phyloP scores from a whole-genome alignment of 2,329 filamentous ascomycete species.

The Microascus cirrosus region DNA sequence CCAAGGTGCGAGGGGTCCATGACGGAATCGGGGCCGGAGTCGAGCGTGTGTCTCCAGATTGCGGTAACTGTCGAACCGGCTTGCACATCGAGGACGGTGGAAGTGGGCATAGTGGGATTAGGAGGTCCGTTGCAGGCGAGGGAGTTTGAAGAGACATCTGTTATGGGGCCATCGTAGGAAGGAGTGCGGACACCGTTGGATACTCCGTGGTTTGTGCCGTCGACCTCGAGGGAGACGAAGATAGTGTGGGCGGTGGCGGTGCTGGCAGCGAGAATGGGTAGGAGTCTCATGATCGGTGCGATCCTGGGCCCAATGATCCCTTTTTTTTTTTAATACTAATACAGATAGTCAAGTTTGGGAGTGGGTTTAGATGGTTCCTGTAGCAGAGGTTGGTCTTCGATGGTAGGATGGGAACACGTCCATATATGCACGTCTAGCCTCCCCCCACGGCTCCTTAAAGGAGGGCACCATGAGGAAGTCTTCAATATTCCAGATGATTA shows the following conservation, averaged over 20 bases:
- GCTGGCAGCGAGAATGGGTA: constrained; percentile 8
- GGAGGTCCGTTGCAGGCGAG: constrained; percentile 47
- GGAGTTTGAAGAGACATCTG: constrained; percentile 39
- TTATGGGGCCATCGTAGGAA: constrained; percentile 42
- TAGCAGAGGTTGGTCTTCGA: no score
- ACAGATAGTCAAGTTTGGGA: no score
- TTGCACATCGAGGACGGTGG: constrained; percentile 36
- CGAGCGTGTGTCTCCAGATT: constrained; percentile 45
- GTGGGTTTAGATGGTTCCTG: no score
- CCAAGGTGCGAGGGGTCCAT: constrained; percentile 45
- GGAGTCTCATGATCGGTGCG: neutral
- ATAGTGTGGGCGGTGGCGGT: constrained; percentile 27
- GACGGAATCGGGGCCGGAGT: constrained; percentile 34
- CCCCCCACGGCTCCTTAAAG: no score
- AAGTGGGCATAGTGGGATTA: constrained; percentile 37
- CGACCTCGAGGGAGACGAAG: constrained; percentile 32
- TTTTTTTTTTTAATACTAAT: no score
- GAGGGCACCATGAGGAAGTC: no score
- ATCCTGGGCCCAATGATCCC: no score
- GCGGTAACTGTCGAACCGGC: constrained; percentile 38
- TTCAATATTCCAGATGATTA: no score
- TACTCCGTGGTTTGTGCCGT: constrained; percentile 32
- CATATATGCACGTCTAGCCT: no score
- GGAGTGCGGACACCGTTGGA: constrained; percentile 39
- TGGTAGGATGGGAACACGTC: no score